A percentile compares a stretch with the other conserved stretches of the same genome.
These are phyloP conservation scores for Coccomyxa sp. DNA, from an alignment of 139 green algal species.

Conservation along the genomic window DNA sequence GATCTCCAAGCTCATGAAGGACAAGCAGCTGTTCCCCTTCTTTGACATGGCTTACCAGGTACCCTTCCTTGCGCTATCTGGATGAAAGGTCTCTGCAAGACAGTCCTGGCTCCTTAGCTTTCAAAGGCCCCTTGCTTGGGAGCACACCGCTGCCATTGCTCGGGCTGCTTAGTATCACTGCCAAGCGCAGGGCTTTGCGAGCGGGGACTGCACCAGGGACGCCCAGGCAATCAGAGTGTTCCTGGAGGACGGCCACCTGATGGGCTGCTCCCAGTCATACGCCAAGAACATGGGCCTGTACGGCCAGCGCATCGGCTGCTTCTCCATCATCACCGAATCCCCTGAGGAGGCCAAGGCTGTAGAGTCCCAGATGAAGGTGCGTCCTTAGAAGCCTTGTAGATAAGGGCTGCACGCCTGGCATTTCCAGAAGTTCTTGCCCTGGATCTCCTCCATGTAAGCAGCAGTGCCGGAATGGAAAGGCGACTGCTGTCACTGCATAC, in stretches of 20 bases:
- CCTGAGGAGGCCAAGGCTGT: slow-evolving; percentile 37
- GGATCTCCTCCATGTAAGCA: too few species aligned
- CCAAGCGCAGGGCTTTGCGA: slow-evolving; percentile 76
- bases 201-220: slow-evolving; percentile 76
- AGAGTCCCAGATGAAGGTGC: slow-evolving; percentile 67
- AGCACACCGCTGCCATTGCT: too few species aligned
- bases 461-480: too few species aligned
- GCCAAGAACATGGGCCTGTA: slow-evolving; percentile 91
- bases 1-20: slow-evolving; percentile 60
- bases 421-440: too few species aligned
- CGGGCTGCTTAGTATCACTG: not conserved
- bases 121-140: too few species aligned
- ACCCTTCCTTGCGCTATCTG: too few species aligned
- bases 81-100: too few species aligned
- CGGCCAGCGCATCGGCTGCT: slow-evolving; percentile 60
- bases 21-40: slow-evolving; percentile 78
- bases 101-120: too few species aligned
- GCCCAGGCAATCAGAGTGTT: slow-evolving; percentile 75
- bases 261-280: slow-evolving; percentile 64
- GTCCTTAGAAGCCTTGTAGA: too few species aligned
- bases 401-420: too few species aligned
- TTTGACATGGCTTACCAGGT: slow-evolving; percentile 95
- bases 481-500: too few species aligned
- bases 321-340: slow-evolving; percentile 22
- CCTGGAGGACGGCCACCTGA: slow-evolving; percentile 59